Percentiles rank a stretch among this genome's conserved stretches.
Conservation (phyloP, 1,284 basidiomycete species). For the Apiotrichum porosum region DNA sequence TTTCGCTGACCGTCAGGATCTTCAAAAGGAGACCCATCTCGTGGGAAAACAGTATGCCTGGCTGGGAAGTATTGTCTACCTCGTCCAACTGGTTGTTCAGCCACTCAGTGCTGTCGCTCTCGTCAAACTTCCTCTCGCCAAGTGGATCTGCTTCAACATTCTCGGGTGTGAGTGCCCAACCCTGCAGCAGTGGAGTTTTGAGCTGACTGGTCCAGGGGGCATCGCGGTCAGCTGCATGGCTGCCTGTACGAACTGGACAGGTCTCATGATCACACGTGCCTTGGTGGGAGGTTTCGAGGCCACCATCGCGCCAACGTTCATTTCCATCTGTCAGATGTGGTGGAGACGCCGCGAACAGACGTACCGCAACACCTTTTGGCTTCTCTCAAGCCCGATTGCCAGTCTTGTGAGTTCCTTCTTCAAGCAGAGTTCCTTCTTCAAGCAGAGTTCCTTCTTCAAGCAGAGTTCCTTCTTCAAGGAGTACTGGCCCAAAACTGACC, state of each 20-base stretch:
- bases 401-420: constrained; percentile 37
- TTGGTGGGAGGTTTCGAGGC: constrained; percentile 40
- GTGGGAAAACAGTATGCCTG: constrained; percentile 28
- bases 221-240: constrained; percentile 35
- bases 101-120: constrained; percentile 21
- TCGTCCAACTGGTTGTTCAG: constrained; percentile 23
- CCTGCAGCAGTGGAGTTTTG: constrained; percentile 24
- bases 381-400: too few relatives aligned
- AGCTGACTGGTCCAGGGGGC: too few relatives aligned
- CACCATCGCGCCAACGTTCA: constrained; percentile 13
- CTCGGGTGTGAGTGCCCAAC: too few relatives aligned
- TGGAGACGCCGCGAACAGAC: constrained; percentile 41
- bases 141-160: constrained; percentile 16
- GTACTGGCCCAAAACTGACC: constrained; percentile 52
- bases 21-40: too few relatives aligned
- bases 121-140: constrained; percentile 21
- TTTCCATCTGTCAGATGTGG: constrained; percentile 35
- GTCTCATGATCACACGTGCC: constrained; percentile 36
- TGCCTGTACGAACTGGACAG: constrained; percentile 33
- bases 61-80: constrained; percentile 23
- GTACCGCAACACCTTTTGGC: constrained; percentile 42
- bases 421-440: constrained; percentile 38
- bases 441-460: constrained; percentile 36
- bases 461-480: constrained; percentile 17
- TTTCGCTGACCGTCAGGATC: too few relatives aligned